Conservation (phyloP, 192 early-diverging fungal genomes). For the Coemansia sp. region DNA sequence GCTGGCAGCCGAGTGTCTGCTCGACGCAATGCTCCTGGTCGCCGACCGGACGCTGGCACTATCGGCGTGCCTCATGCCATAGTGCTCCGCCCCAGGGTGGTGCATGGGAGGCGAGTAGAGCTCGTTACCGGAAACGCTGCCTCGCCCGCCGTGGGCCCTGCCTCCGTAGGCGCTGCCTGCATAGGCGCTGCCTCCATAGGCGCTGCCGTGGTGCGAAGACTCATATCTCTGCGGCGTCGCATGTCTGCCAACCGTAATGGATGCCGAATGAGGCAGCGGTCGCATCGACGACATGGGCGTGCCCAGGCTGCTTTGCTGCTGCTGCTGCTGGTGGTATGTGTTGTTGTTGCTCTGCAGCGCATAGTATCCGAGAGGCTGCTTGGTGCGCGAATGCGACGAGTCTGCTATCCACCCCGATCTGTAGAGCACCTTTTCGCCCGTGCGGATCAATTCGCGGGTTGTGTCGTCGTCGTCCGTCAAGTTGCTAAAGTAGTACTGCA, state of each 20-base stretch:
- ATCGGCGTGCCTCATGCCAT: neutral
- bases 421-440: constrained; percentile 37
- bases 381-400: constrained; percentile 32
- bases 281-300: constrained; percentile 3
- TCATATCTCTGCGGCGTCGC: neutral
- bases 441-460: constrained; percentile 16
- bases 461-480: constrained; percentile 17
- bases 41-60: constrained; percentile 1
- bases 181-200: too few species aligned
- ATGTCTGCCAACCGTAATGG: too few species aligned
- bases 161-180: neutral
- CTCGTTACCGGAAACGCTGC: constrained; percentile 1
- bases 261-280: too few species aligned
- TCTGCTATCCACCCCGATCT: constrained; percentile 40
- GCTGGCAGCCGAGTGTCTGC: constrained; percentile 39
- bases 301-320: neutral
- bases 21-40: constrained; percentile 40
- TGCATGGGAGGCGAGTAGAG: neutral
- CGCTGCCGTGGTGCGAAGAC: too few species aligned
- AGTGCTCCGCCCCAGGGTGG: neutral
- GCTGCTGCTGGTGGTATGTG: neutral
- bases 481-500: constrained; percentile 48
- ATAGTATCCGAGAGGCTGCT: constrained; percentile 36
- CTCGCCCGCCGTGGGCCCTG: neutral
- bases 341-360: constrained; percentile 12